Base-by-base conservation (phyloP, 805 yeast genomes). In the Spathaspora girioi region DNA sequence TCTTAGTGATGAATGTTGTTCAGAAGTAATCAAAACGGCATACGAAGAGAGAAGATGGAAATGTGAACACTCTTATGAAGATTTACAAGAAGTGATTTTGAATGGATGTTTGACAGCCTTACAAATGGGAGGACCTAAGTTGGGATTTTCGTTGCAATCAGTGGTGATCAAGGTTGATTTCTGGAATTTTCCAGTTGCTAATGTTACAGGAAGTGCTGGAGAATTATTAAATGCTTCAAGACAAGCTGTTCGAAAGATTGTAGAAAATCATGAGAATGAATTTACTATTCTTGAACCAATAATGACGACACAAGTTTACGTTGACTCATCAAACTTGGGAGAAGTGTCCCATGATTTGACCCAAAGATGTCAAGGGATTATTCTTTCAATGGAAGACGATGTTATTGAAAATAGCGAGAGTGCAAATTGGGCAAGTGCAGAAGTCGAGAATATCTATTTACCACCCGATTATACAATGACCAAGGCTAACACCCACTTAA, bases 281-380 rank as follows among this genome's bases (percentile, higher is more conserved):
- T 82, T 80, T 62, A 77, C 84, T 1, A 66, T 92, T 1, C 72
- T 93, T 66, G 98, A 94, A 67, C 99, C 99, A 0, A 76, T 87
- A 27, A 93, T 94, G 97, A 75, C 79, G 35, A 84, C 91, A 4
- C 75, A 75, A 7, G 83, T 94, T 1, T 79, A 76, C 48, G 86
- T 85, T 1, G 77, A 78, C 49, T 86, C 90, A 29, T 86, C 80
- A 50, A 88, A 86, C 52, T 68, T 93, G 57, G 98, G 98, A 18
- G 77, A 76, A 35, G 94, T 94, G 1, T 79, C 89, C 40, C 96
- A 89, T 58, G 99, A 94, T 63, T 69, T 94, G 48, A 84, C 89
- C 43, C 83, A 89, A 29, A 78, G 85, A 12, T 78, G 98, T 54
- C 83, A 85, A 44, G 97, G 96, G 1, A 75, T 72, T 1, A 89